Evolutionary conservation across 768 basidiomycete genomes (phyloP).

Genomic region (Trametes meyenii): DNA sequence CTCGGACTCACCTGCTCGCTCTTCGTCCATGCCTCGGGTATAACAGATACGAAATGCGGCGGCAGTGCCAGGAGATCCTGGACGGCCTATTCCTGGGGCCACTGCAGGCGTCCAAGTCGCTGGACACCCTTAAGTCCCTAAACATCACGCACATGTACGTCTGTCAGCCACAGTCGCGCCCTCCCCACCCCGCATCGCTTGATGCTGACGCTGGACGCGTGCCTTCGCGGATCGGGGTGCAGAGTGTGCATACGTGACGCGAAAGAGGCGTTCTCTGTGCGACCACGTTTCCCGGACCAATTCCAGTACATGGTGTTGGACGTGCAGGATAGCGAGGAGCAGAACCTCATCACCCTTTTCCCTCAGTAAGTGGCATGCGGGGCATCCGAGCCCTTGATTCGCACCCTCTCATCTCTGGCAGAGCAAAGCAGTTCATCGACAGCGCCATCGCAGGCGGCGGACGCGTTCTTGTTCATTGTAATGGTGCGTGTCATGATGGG

Average conservation of each 20-base stretch:
- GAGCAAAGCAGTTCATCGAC: slow-evolving; percentile 79
- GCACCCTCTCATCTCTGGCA: slow-evolving; percentile 32
- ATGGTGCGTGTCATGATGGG: slow-evolving; percentile 52
- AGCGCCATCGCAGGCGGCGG: slow-evolving; percentile 66
- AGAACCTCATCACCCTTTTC: slow-evolving; percentile 90
- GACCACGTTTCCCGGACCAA: slow-evolving; percentile 78
- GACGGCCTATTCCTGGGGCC: slow-evolving; percentile 84
- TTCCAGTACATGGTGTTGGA: slow-evolving; percentile 82
- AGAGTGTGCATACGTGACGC: slow-evolving; percentile 89
- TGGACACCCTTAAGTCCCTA: slow-evolving; percentile 65
- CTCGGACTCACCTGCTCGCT: neutral
- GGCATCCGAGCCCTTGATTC: neutral
- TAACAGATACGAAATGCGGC: slow-evolving; percentile 87
- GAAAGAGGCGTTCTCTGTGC: slow-evolving; percentile 89
- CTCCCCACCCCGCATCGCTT: neutral
- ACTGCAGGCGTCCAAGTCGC: slow-evolving; percentile 84
- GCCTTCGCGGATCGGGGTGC: neutral
- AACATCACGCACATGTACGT: slow-evolving; percentile 81
- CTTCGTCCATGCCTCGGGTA: neutral
- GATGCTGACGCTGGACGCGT: neutral
- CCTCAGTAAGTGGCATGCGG: slow-evolving; percentile 58
- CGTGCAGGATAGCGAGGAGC: slow-evolving; percentile 91
- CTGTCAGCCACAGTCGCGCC: slow-evolving; percentile 1
- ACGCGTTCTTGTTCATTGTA: slow-evolving; percentile 86
- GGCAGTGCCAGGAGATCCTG: slow-evolving; percentile 92